Evolutionary conservation across 2,329 filamentous ascomycete species (phyloP), one percentile per base, ranked within the genome.

Genomic region (Hirsutella rhossiliensis): DNA sequence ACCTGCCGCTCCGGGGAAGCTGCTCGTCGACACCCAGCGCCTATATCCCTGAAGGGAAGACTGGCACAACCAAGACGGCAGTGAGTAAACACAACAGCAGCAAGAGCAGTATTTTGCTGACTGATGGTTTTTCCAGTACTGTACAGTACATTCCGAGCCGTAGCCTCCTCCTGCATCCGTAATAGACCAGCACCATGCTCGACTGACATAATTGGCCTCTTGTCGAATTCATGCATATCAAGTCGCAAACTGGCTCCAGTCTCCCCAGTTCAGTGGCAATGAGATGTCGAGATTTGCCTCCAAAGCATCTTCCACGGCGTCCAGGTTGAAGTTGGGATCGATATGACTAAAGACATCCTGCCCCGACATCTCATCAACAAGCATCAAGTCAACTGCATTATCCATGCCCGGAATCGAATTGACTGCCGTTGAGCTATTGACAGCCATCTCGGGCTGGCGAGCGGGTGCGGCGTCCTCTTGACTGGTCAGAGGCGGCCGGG

Each of bases 311-410:
- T 77, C 73, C 20, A 76, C 69, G 0, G 72, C 72, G 20, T 65
- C 66, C 1, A 77, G 50, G 41, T 76, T 66, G 49, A 77, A 77
- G 41, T 59, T 72, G 3, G 73, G 73, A 41, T 75, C 73, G 23
- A 77, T 73, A 38, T 75, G 67, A 3, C 69, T 70, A 50, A 76
- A 76, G 1, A 76, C 60, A 38, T 76, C 72, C n/a, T 74, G 59
- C 2, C 72, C 71, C 1, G 67, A 67, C 23, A 68, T 58, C 3
- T 64, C 59, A 36, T 69, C 66, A 4, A 69, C 58, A 13, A 67
- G 52, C 0, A 63, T 65, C 43, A 67, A 66, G 46, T 72, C 67
- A 6, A 68, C 56, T 2, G 55, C 47, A 17, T 60, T 59, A 39
- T 65, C 60, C 43, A 61, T 43, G 2, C 56, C 58, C 3, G 54